phyloP scores from a whole-genome alignment of 1,284 basidiomycete genomes.

The Wallemia mellicola region DNA sequence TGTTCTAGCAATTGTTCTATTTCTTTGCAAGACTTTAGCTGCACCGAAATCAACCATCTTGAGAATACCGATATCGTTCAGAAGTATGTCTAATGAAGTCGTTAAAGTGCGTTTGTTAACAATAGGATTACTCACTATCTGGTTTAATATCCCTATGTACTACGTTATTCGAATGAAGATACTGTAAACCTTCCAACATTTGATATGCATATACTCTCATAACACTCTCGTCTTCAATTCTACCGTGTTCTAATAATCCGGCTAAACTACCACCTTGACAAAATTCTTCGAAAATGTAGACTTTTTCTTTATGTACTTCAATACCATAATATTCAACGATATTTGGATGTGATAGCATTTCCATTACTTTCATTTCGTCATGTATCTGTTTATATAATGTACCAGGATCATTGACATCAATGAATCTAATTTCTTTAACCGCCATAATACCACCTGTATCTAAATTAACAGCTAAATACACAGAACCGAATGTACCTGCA shows the following conservation, averaged over 20 bases:
- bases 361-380: constrained; percentile 95
- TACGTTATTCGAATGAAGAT: constrained; percentile 73
- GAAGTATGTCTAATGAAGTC: constrained; percentile 42
- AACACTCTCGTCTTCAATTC: constrained; percentile 89
- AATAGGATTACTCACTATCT: constrained; percentile 38
- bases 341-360: constrained; percentile 90
- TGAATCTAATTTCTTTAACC: constrained; percentile 96
- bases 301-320: constrained; percentile 93
- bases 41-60: constrained; percentile 98
- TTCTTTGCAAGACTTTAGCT: constrained; percentile 85
- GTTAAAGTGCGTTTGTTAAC: constrained; percentile 4
- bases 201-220: constrained; percentile 90
- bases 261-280: constrained; percentile 88
- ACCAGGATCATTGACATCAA: constrained; percentile 56
- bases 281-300: constrained; percentile 98
- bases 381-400: constrained; percentile 74
- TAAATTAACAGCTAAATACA: constrained; percentile 92
- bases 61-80: constrained; percentile 75
- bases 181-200: constrained; percentile 77
- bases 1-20: constrained; percentile 51
- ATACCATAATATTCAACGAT: constrained; percentile 98
- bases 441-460: constrained; percentile 95
- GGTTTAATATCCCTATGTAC: constrained; percentile 97
- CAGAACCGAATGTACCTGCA: constrained; percentile 82
- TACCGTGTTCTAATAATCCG: constrained; percentile 63